Evolutionary conservation across 1,139 yeast species (phyloP).

Genomic region (Kodamaea arcana): DNA sequence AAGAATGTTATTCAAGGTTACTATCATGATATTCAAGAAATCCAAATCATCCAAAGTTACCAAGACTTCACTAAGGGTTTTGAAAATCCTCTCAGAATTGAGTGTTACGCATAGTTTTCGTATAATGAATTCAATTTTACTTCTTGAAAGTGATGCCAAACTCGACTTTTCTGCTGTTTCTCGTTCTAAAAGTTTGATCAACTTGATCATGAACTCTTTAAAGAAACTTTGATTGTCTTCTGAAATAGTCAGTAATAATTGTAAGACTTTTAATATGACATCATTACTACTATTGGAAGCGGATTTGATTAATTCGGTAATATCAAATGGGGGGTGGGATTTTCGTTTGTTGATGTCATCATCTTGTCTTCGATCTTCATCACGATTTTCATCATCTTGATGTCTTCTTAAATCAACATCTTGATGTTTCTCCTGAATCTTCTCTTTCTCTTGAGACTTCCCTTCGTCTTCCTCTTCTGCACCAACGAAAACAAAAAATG

Average conservation of each 20-base stretch:
- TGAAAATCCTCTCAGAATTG: slow-evolving; percentile 78
- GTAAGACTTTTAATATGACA: slow-evolving; percentile 74
- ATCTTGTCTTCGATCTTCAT: not conserved
- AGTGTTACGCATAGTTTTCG: slow-evolving; percentile 79
- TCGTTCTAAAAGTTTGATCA: slow-evolving; percentile 61
- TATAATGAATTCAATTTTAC: slow-evolving; percentile 78
- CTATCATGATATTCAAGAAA: slow-evolving; percentile 78
- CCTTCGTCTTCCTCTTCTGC: slow-evolving; percentile 12
- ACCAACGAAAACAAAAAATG: slow-evolving; percentile 46
- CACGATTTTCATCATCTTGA: slow-evolving; percentile 2
- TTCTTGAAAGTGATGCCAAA: slow-evolving; percentile 40
- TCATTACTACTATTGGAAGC: slow-evolving; percentile 83
- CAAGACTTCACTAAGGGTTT: slow-evolving; percentile 74
- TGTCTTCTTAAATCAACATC: slow-evolving; percentile 40
- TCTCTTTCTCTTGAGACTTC: slow-evolving; percentile 6
- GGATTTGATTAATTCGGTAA: slow-evolving; percentile 75
- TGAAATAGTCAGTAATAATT: slow-evolving; percentile 75
- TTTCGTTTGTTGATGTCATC: too few species aligned
- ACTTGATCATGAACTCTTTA: slow-evolving; percentile 67
- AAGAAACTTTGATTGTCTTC: slow-evolving; percentile 79
- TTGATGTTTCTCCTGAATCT: not conserved
- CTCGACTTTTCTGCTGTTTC: slow-evolving; percentile 25
- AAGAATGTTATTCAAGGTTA: slow-evolving; percentile 80
- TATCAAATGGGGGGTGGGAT: slow-evolving; percentile 52
- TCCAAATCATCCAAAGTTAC: slow-evolving; percentile 53